Evolutionary conservation across 139 green algal species (phyloP), one percentile per base, ranked within the genome.

Genomic region (Closterium sp.): DNA sequence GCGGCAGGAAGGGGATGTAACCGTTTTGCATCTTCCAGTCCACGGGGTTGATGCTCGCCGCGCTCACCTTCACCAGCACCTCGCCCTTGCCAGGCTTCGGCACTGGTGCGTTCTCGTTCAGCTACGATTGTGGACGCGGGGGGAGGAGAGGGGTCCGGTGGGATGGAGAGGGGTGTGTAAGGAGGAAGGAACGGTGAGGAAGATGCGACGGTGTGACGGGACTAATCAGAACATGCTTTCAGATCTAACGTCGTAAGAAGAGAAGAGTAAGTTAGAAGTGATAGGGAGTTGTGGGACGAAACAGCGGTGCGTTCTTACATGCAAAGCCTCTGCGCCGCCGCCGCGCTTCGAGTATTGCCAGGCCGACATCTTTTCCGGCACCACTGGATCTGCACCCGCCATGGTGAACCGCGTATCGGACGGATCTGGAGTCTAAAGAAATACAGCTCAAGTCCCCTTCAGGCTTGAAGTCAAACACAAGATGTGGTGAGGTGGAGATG

Each of bases 1-100:
- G 29, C 29, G 85, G 85, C 85, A 88, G 24, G 85, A 88, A 21
- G 85, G 85, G 85, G 29, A 31, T 38, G 85, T 38, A 88, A 22
- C 24, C 85, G 85, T 31, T 38, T 28, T 89, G 87, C 0, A 89
- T n/a, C 87, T 89, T 89, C 87, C 87, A 89, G 87, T 89, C 87
- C 29, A 89, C 31, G 87, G 87, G 87, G 87, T 89, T 89, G 31
- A 89, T 31, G 7, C 28, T 45, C 87, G 87, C 87, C 87, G 87
- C 87, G 28, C 27, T n/a, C 87, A 89, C 87, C 3, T 50, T 62
- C 31, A 89, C 31, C 29, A 89, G 29, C 87, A 89, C 31, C 31
- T 89, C 31, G 2, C 87, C 87, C 32, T 24, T 89, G 87, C 87
- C 87, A 0, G 87, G 28, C 87, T 30, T 62, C 30, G 87, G 87